Evolutionary conservation across 23 red algal genomes (phyloP).

Genomic region (Gracilaria gracilis): DNA sequence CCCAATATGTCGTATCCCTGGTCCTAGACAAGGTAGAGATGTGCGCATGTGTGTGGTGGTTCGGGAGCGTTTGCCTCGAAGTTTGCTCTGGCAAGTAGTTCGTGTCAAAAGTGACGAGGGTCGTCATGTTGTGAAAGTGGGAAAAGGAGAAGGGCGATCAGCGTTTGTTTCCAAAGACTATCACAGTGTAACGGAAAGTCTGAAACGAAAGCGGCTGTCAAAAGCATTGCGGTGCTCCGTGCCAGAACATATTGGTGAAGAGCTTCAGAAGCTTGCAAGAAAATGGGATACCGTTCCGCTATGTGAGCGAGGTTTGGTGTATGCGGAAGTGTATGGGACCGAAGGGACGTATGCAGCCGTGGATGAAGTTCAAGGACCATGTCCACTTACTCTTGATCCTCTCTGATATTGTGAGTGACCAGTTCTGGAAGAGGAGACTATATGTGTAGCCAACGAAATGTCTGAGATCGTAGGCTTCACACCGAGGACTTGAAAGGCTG

Average conservation of each 20-base stretch:
- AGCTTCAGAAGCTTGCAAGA: neutral
- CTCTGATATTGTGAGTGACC: neutral
- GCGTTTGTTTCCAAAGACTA: constrained; percentile 61
- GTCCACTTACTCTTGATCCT: neutral
- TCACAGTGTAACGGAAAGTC: constrained; percentile 13
- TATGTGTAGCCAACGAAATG: neutral
- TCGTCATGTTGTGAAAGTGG: constrained; percentile 23
- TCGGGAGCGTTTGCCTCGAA: constrained; percentile 35
- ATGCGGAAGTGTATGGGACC: constrained; percentile 29
- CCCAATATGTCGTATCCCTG: constrained; percentile 14
- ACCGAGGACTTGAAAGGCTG: too few species aligned
- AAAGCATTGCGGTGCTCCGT: constrained; percentile 38
- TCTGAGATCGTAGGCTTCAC: too few species aligned
- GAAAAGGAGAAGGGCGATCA: constrained; percentile 47
- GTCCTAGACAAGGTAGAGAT: constrained; percentile 55
- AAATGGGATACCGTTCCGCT: constrained; percentile 46
- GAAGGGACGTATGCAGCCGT: constrained; percentile 19
- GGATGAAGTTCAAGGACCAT: constrained; percentile 45
- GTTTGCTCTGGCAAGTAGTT: constrained; percentile 42
- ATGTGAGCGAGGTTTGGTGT: constrained; percentile 41
- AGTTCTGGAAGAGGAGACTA: neutral
- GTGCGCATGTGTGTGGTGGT: constrained; percentile 43
- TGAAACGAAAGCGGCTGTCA: constrained; percentile 34
- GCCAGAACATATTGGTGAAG: constrained; percentile 12
- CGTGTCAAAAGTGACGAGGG: constrained; percentile 35